Evolutionary conservation across 176 grass and related monocot species (phyloP).

Genomic region (Avena insularis): DNA sequence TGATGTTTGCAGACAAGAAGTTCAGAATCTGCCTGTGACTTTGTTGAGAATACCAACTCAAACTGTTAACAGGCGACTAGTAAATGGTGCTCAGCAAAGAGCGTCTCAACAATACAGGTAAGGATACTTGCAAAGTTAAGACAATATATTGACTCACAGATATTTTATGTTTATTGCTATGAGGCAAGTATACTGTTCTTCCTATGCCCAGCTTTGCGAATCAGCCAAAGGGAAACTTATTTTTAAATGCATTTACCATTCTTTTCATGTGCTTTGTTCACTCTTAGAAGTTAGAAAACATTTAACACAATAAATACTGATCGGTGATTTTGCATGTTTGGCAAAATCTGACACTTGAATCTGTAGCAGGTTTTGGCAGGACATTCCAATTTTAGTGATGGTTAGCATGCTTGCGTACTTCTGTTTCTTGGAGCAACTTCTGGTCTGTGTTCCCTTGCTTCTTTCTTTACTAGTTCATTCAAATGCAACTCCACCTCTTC

Average conservation of each 20-base stretch:
- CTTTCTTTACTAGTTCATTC: constrained; percentile 33
- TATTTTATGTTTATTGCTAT: constrained; percentile 8
- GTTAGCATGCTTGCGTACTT: constrained; percentile 99
- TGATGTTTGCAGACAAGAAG: constrained; percentile 93
- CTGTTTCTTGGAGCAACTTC: constrained; percentile 99
- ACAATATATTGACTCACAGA: background rate
- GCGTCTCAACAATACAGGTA: constrained; percentile 76
- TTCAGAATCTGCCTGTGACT: constrained; percentile 89
- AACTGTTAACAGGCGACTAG: constrained; percentile 56
- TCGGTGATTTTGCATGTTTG: background rate
- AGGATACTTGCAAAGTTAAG: background rate
- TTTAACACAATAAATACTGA: constrained; percentile 12
- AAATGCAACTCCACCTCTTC: background rate
- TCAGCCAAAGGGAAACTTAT: background rate
- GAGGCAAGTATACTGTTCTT: background rate
- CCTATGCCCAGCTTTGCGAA: background rate
- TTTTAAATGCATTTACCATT: background rate
- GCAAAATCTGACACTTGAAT: constrained; percentile 43
- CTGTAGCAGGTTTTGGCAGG: constrained; percentile 89
- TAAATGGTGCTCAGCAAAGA: constrained; percentile 68
- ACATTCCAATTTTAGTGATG: constrained; percentile 96
- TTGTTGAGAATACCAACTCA: constrained; percentile 92
- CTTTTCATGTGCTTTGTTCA: background rate
- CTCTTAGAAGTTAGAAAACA: constrained; percentile 31
- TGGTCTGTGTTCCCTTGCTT: constrained; percentile 57